Evolutionary conservation across 371 early-diverging fungal genomes (phyloP).

Genomic region (Apophysomyces sp.): DNA sequence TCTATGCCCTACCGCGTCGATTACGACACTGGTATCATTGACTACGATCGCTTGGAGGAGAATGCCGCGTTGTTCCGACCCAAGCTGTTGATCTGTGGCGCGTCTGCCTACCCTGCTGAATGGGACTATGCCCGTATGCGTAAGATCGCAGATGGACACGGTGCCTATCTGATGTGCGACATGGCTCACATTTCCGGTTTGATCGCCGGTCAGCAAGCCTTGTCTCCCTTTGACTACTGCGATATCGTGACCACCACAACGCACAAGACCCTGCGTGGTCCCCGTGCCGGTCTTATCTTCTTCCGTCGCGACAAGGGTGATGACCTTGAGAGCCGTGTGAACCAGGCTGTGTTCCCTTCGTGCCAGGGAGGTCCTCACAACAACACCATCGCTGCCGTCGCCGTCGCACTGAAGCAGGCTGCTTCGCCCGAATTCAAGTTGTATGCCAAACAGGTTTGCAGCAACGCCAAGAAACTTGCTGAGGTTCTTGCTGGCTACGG

Average conservation of each 20-base stretch:
- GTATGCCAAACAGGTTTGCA: conserved; percentile 92
- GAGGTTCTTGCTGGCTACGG: conserved; percentile 69
- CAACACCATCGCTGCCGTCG: conserved; percentile 98
- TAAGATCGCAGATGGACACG: conserved; percentile 89
- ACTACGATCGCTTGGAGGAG: conserved; percentile 93
- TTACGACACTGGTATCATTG: conserved; percentile 86
- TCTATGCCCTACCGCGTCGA: conserved; percentile 97
- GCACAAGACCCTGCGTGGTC: conserved; percentile 99
- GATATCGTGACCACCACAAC: conserved; percentile 99
- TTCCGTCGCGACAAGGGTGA: conserved; percentile 87
- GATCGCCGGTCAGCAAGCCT: conserved; percentile 87
- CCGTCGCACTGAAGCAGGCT: conserved; percentile 97
- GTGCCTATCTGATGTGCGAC: conserved; percentile 96
- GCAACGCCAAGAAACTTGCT: conserved; percentile 86
- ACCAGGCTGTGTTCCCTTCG: conserved; percentile 98
- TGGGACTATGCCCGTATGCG: conserved; percentile 97
- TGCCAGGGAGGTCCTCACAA: conserved; percentile 99
- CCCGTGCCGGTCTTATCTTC: conserved; percentile 99
- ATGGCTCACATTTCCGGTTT: conserved; percentile 98
- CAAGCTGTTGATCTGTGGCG: conserved; percentile 97
- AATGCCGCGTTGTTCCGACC: conserved; percentile 94
- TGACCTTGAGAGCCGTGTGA: conserved; percentile 91
- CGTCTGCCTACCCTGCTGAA: conserved; percentile 96
- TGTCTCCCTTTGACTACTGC: conserved; percentile 94
- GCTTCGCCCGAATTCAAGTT: conserved; percentile 89